phyloP scores from a whole-genome alignment of 345 rosid genomes.

The Citrus maxima region DNA sequence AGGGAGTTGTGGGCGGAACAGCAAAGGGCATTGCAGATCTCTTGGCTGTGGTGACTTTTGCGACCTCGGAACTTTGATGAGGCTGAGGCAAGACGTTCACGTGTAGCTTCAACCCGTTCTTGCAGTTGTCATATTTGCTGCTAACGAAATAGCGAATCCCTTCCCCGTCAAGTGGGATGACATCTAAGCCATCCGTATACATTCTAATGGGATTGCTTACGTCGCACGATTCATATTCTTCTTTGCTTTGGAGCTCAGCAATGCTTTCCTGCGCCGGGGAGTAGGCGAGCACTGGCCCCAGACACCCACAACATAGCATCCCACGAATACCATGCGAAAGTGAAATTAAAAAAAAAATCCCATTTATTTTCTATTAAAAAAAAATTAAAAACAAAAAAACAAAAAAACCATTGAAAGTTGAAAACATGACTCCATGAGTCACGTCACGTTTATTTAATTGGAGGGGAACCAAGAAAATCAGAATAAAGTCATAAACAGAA shows the following conservation, averaged over 20 bases:
- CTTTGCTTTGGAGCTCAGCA: slow-evolving; percentile 44
- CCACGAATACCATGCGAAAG: not conserved
- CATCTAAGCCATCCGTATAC: slow-evolving; percentile 42
- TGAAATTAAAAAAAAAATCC: not conserved
- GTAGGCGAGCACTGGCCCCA: slow-evolving; percentile 51
- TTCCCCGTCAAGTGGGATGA: slow-evolving; percentile 32
- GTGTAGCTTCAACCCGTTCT: slow-evolving; percentile 55
- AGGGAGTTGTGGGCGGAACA: slow-evolving; percentile 31
- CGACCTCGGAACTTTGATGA: not conserved
- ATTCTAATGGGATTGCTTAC: slow-evolving; percentile 45
- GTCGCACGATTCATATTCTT: slow-evolving; percentile 54
- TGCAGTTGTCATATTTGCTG: slow-evolving; percentile 42
- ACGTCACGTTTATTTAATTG: not conserved
- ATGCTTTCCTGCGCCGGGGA: slow-evolving; percentile 44
- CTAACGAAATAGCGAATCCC: slow-evolving; percentile 60
- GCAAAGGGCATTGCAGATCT: slow-evolving; percentile 17
- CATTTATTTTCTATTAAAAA: not conserved
- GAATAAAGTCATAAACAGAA: not conserved
- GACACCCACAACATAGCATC: too few relatives aligned
- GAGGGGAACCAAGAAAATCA: not conserved
- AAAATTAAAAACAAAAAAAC: too few relatives aligned
- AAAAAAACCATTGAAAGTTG: too few relatives aligned
- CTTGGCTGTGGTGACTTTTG: not conserved
- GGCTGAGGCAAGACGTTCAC: slow-evolving; percentile 38
- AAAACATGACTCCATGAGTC: not conserved